A percentile compares a stretch with the other conserved stretches of the same genome.
Conservation (phyloP, 2,329 filamentous ascomycete species). For the Peltaster fructicola region DNA sequence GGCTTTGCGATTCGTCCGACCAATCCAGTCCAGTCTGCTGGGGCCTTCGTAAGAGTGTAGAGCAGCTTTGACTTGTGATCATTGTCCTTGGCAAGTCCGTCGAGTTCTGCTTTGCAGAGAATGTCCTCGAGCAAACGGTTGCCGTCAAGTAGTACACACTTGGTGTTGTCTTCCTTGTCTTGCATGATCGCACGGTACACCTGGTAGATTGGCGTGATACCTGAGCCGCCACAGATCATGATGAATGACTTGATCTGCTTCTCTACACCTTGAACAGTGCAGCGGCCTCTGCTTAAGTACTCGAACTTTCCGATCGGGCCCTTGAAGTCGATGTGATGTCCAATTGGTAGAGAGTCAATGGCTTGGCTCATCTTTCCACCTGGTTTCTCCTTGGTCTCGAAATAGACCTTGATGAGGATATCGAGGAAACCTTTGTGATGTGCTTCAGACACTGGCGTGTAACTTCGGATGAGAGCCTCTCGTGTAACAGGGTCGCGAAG, state of each 20-base stretch:
- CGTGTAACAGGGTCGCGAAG: constrained; percentile 52
- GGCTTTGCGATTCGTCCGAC: constrained; percentile 48
- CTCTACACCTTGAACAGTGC: constrained; percentile 39
- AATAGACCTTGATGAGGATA: constrained; percentile 71
- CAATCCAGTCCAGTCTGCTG: constrained; percentile 47
- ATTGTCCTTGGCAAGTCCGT: constrained; percentile 39
- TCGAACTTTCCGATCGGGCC: constrained; percentile 75
- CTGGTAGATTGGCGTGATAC: constrained; percentile 82
- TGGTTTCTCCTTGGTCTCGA: constrained; percentile 34
- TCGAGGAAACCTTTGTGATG: constrained; percentile 46
- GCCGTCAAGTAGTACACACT: constrained; percentile 58
- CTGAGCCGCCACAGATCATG: constrained; percentile 81
- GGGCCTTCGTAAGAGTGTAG: constrained; percentile 50
- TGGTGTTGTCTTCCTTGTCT: constrained; percentile 44
- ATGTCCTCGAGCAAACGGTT: constrained; percentile 68
- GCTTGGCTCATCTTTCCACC: constrained; percentile 73
- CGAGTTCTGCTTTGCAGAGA: constrained; percentile 57
- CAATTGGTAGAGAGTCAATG: constrained; percentile 53
- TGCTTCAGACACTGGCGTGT: constrained; percentile 63
- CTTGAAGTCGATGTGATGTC: constrained; percentile 66
- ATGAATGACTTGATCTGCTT: constrained; percentile 48
- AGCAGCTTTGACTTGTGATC: constrained; percentile 43
- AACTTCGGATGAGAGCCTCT: constrained; percentile 65
- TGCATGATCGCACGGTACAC: constrained; percentile 58
- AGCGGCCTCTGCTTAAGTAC: constrained; percentile 52